These are phyloP conservation scores for Zangia roseola DNA, from an alignment of 768 basidiomycete species.

Conservation along the genomic window DNA sequence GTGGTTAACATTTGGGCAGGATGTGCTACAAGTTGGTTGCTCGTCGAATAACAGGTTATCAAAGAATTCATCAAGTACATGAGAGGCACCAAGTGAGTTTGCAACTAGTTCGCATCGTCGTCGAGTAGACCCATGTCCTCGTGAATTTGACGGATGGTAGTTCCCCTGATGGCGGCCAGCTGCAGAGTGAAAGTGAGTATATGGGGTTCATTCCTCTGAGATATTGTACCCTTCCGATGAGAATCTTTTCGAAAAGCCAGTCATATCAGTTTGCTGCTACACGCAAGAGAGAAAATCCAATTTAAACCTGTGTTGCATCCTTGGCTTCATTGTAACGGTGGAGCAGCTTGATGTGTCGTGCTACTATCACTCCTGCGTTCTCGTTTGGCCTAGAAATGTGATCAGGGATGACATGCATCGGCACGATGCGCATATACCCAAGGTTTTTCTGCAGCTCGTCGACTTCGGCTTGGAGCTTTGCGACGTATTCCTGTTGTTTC, in stretches of 20 bases:
- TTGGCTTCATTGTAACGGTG: slow-evolving; percentile 82
- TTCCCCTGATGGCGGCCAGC: slow-evolving; percentile 71
- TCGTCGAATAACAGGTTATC: slow-evolving; percentile 16
- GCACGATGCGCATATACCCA: slow-evolving; percentile 34
- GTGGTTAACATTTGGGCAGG: slow-evolving; percentile 29
- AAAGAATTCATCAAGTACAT: background rate
- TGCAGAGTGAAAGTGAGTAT: slow-evolving; percentile 29
- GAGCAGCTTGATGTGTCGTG: slow-evolving; percentile 66
- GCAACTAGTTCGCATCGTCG: slow-evolving; percentile 45
- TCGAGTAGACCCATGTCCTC: slow-evolving; percentile 63
- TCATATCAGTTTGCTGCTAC: background rate
- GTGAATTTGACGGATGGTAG: slow-evolving; percentile 73
- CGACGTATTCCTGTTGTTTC: slow-evolving; percentile 52
- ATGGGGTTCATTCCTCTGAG: background rate
- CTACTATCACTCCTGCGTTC: slow-evolving; percentile 59
- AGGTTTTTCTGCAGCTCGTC: slow-evolving; percentile 45
- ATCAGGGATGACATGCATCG: background rate
- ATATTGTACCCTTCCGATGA: slow-evolving; percentile 70
- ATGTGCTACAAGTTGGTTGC: slow-evolving; percentile 34
- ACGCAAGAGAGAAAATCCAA: background rate
- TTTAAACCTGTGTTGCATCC: slow-evolving; percentile 70
- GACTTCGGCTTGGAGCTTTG: slow-evolving; percentile 49
- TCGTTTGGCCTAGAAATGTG: slow-evolving; percentile 35
- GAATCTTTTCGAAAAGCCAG: slow-evolving; percentile 44
- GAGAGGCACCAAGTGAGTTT: background rate